phyloP scores from a whole-genome alignment of 805 yeast species.

The Saccharomyces mikatae region DNA sequence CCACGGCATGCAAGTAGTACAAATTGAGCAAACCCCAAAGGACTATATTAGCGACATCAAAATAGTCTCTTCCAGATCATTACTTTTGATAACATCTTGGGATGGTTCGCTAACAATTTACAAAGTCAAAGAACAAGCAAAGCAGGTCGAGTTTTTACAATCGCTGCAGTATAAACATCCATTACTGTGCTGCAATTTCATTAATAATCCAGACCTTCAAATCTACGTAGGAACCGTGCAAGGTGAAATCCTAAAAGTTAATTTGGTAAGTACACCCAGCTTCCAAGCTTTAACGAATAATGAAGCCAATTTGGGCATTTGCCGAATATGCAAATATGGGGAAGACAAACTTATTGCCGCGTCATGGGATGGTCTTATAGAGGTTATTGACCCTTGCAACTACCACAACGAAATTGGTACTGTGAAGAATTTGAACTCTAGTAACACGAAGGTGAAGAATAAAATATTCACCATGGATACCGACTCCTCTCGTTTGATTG shows the following conservation, averaged over 20 bases:
- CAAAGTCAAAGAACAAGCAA: slow-evolving; percentile 25
- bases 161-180: slow-evolving; percentile 9
- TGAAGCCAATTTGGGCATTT: slow-evolving; percentile 36
- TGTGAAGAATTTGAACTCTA: not conserved
- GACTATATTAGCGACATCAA: slow-evolving; percentile 25
- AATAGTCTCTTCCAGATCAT: slow-evolving; percentile 20
- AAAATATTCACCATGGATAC: slow-evolving; percentile 52
- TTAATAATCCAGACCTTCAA: slow-evolving; percentile 8
- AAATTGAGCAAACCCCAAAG: slow-evolving; percentile 10
- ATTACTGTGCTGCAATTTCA: slow-evolving; percentile 20
- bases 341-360: slow-evolving; percentile 40
- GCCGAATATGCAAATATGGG: slow-evolving; percentile 11
- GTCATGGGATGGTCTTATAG: slow-evolving; percentile 53
- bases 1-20: slow-evolving; percentile 1
- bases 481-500: slow-evolving; percentile 37
- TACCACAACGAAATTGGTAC: slow-evolving; percentile 14
- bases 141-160: slow-evolving; percentile 5
- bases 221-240: slow-evolving; percentile 45
- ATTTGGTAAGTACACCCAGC: slow-evolving; percentile 37
- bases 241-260: slow-evolving; percentile 46
- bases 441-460: slow-evolving; percentile 6
- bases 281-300: slow-evolving; percentile 20
- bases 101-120: slow-evolving; percentile 43
- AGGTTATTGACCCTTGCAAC: slow-evolving; percentile 35
- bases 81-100: slow-evolving; percentile 50